Evolutionary conservation across 2,329 filamentous ascomycete genomes (phyloP), one percentile per base, ranked within the genome.

Genomic region (Neofusicoccum ribis): DNA sequence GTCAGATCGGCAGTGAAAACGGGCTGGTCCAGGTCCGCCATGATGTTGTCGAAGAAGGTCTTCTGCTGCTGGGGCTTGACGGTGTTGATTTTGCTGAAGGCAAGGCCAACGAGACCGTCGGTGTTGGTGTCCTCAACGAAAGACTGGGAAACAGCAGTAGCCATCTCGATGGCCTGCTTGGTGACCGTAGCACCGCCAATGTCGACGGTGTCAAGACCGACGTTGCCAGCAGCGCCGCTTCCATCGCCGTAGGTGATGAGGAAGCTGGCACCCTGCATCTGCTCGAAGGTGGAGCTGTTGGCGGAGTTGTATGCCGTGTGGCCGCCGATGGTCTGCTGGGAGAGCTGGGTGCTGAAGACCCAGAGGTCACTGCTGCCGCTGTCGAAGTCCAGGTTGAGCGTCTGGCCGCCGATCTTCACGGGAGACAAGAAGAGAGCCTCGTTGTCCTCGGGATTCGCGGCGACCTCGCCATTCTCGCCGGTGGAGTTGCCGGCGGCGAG

Each of bases 11-110:
- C 89, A 0, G 90, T 91, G 78, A 93, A 90, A 46, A 93, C 78
- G 0, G 89, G 89, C 75, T 85, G 78, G 31, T 85, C 83, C 27
- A 92, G 84, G 17, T 80, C 76, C n/a, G 76, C 68, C 75, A 85
- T 84, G 69, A 90, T 80, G 73, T 90, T 92, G 72, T 91, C 88
- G 73, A 92, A 91, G 76, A 91, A 92, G 11, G 89, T 92, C 77
- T 88, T 88, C 69, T 90, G 88, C 68, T 82, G 79, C 15, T 81
- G 78, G 0, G 89, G 89, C 72, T 83, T 73, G 66, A 91, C 84
- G 27, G 74, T 74, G 31, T 75, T 71, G 65, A 60, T 43, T 31
- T 44, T 58, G 65, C 49, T 63, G 23, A 56, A 59, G 20, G 58
- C 47, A 12, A 58, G 58, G 9, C 90, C 89, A 31, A 92, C 80